Evolutionary conservation across 495 filamentous ascomycete genomes (phyloP), one percentile per base, ranked within the genome.

Genomic region (Melanomma pulvis-pyrius): DNA sequence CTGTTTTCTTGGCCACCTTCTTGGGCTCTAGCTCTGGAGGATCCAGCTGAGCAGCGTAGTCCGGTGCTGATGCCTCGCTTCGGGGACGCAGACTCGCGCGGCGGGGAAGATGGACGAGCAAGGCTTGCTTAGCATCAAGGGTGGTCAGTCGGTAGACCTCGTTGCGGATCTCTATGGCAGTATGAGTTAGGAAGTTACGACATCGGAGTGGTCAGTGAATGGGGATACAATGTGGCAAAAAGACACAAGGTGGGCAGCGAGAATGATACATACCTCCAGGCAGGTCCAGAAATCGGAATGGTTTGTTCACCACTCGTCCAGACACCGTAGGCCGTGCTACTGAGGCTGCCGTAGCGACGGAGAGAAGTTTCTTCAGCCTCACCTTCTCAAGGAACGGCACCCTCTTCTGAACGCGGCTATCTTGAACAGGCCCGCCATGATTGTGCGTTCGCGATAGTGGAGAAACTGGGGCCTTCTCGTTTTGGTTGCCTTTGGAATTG

Each of bases 51-150:
- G 9, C 39, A 44, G 39, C 24, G 50, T 53, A 29, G 8, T 53
- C 22, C 2, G 25, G 50, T 15, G 26, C 21, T 12, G 24, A 30
- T 22, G 44, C n/a, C n/a, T n/a, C n/a, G 39, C 39, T 6, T 15
- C 32, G 36, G 13, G 32, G 56, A 15, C 56, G 56, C 12, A 59
- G 56, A 3, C 36, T 26, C 2, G 36, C 36, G 21, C 36, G 24
- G 36, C 56, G 56, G 2, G 56, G 56, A 19, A 44, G 36, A 26
- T 59, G 56, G 36, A 59, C 56, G 22, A 59, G 1, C n/a, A 59
- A 25, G 24, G 56, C 56, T 24, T 59, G 56, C 30, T 26, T 36
- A 0, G 2, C 15, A 39, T 47, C 17, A 1, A 26, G 24, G 3
- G 28, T 47, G 22, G 56, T 47, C 22, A 26, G 47, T 11, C 15